A percentile compares a stretch with the other conserved stretches of the same genome.
Evolutionary conservation across 106 monocot species (phyloP).

Genomic region (Acanthochlamys bracteata): DNA sequence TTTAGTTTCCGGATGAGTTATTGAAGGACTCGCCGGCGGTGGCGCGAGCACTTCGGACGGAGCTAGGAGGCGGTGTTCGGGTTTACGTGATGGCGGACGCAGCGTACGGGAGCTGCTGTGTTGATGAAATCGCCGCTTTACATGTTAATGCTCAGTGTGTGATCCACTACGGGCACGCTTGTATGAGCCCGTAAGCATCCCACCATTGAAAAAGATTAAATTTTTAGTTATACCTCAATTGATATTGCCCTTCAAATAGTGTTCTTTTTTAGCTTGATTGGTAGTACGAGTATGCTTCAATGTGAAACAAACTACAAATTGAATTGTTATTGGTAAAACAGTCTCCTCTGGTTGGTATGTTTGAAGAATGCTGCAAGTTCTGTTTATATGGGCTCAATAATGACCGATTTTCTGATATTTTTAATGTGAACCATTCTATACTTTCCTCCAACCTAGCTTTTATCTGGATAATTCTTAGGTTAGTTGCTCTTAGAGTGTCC

Average conservation of each 20-base stretch:
- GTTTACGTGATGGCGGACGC: constrained; percentile 95
- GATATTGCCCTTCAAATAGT: neutral
- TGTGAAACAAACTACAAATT: no score
- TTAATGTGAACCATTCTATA: no score
- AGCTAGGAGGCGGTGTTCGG: constrained; percentile 51
- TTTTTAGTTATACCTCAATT: neutral
- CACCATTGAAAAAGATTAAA: neutral
- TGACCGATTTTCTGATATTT: no score
- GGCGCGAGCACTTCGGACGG: constrained; percentile 41
- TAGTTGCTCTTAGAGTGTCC: no score
- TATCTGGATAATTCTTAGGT: no score
- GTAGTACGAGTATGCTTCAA: no score
- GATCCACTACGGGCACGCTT: constrained; percentile 91
- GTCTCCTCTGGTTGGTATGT: neutral
- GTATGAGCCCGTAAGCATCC: constrained; percentile 82
- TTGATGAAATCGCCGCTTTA: constrained; percentile 87
- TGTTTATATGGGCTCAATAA: no score
- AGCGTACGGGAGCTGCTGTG: constrained; percentile 87
- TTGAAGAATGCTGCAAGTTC: neutral
- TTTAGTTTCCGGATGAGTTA: constrained; percentile 83
- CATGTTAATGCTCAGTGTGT: constrained; percentile 84
- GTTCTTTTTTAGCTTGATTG: neutral
- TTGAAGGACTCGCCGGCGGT: constrained; percentile 69
- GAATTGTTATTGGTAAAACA: neutral
- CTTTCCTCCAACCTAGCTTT: no score